Evolutionary conservation across 1,284 basidiomycete genomes (phyloP).

Genomic region (Xanthoconium separans): DNA sequence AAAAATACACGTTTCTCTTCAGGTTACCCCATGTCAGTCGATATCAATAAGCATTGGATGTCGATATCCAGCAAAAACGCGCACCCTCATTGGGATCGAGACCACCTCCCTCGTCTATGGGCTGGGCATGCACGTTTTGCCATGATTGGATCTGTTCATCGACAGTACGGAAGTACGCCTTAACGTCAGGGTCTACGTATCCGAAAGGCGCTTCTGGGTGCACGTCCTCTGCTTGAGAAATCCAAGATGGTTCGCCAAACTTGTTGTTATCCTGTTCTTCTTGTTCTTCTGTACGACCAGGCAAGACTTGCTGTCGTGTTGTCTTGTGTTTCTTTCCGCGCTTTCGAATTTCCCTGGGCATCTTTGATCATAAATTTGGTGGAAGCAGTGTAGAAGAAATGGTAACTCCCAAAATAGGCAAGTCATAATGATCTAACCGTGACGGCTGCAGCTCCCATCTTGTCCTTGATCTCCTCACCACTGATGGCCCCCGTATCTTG

Average conservation of each 20-base stretch:
- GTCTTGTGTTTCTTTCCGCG: constrained; percentile 76
- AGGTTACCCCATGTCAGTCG: constrained; percentile 6
- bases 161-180: constrained; percentile 88
- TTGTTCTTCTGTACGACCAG: constrained; percentile 15
- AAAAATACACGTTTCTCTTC: constrained; percentile 83
- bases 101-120: constrained; percentile 45
- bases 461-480: too few relatives aligned
- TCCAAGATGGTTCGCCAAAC: constrained; percentile 60
- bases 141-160: constrained; percentile 85
- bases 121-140: constrained; percentile 53
- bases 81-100: constrained; percentile 77
- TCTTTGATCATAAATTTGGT: background rate
- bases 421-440: too few relatives aligned
- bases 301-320: constrained; percentile 26
- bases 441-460: too few relatives aligned
- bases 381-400: background rate
- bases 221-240: constrained; percentile 39
- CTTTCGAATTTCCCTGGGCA: constrained; percentile 77
- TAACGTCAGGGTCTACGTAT: constrained; percentile 82
- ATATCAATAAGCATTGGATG: background rate
- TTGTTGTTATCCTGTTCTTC: constrained; percentile 18
- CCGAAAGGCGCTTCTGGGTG: constrained; percentile 83
- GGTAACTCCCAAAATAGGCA: constrained; percentile 7
- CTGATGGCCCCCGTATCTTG: constrained; percentile 71
- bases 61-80: background rate